These are phyloP conservation scores for Powellomyces hirtus DNA, from an alignment of 192 early-diverging fungal genomes.

Conservation along the genomic window DNA sequence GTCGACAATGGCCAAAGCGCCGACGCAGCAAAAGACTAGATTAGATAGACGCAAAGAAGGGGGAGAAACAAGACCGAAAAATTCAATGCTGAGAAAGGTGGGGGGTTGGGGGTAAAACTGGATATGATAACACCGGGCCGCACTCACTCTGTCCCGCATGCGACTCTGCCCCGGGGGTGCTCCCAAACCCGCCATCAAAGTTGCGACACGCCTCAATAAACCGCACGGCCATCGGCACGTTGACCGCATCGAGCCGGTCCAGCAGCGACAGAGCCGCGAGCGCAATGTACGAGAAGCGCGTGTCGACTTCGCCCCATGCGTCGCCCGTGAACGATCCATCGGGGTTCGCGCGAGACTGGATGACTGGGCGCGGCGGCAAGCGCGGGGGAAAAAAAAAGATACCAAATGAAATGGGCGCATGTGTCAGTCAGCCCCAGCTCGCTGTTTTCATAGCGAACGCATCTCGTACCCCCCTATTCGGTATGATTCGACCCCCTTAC, in stretches of 20 bases:
- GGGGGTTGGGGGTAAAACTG: no score
- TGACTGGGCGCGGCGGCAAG: no score
- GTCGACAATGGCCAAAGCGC: slow-evolving; percentile 78
- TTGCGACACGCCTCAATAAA: slow-evolving; percentile 81
- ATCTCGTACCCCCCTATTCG: no score
- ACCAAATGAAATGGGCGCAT: background rate
- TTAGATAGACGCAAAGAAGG: background rate
- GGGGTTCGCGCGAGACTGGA: background rate
- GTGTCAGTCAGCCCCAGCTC: no score
- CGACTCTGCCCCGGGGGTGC: slow-evolving; percentile 82
- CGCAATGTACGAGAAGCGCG: slow-evolving; percentile 87
- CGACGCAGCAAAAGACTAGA: slow-evolving; percentile 87
- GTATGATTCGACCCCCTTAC: no score
- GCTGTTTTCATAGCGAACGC: no score
- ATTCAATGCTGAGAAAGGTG: no score
- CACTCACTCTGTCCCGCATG: slow-evolving; percentile 77
- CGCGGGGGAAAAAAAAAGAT: no score
- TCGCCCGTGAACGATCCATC: slow-evolving; percentile 89
- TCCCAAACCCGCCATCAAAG: slow-evolving; percentile 97
- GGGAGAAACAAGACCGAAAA: background rate
- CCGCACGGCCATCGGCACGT: slow-evolving; percentile 62
- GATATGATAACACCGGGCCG: no score
- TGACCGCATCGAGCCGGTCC: slow-evolving; percentile 61
- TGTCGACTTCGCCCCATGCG: slow-evolving; percentile 91
- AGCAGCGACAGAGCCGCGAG: slow-evolving; percentile 78